A percentile compares a stretch with the other conserved stretches of the same genome.
phyloP scores from a whole-genome alignment of 2,329 filamentous ascomycete genomes.

The Trichoderma hamatum region DNA sequence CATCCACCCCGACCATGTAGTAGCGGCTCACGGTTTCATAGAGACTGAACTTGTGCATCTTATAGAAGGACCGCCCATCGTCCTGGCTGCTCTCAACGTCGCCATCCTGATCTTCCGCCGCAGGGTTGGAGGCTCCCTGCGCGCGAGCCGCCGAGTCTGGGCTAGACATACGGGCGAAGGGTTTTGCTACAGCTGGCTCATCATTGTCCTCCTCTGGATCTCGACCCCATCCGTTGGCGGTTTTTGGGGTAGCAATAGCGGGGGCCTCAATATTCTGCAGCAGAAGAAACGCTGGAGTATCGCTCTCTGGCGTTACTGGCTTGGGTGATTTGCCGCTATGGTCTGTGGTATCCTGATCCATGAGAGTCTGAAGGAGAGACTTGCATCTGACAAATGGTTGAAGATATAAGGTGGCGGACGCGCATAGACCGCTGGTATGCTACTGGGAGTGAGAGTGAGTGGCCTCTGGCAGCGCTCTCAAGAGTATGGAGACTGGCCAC shows the following conservation, averaged over 20 bases:
- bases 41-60: conserved; percentile 96
- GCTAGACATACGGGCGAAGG: conserved; percentile 60
- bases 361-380: neutral
- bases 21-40: conserved; percentile 94
- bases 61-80: conserved; percentile 48
- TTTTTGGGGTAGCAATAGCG: conserved; percentile 35
- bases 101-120: conserved; percentile 33
- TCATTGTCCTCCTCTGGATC: conserved; percentile 56
- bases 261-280: conserved; percentile 43
- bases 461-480: neutral
- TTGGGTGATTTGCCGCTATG: conserved; percentile 3
- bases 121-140: conserved; percentile 22
- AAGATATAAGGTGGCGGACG: neutral
- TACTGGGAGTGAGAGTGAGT: neutral
- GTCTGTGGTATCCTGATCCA: conserved; percentile 13
- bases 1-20: conserved; percentile 91
- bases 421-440: neutral
- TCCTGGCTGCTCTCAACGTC: conserved; percentile 28
- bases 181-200: conserved; percentile 59
- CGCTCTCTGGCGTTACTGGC: conserved; percentile 28
- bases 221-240: conserved; percentile 31
- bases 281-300: conserved; percentile 40
- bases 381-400: neutral
- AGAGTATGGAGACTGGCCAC: neutral
- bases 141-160: conserved; percentile 47